Conservation (phyloP, 306 rosid species). For the Erythrophleum fordii region DNA sequence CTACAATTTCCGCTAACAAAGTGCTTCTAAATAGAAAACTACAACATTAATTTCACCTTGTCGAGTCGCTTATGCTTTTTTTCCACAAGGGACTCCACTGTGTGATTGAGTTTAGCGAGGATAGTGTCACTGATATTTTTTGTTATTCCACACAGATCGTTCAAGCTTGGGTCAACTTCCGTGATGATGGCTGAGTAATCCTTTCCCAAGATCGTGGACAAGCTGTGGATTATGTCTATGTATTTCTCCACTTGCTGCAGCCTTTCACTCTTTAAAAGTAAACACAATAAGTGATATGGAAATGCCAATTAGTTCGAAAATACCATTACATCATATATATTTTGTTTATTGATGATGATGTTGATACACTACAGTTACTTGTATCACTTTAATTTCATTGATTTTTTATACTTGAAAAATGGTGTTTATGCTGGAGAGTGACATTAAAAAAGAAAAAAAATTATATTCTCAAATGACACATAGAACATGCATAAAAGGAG, state of each 20-base stretch:
- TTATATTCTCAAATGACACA: too few relatives aligned
- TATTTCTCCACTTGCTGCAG: constrained; percentile 76
- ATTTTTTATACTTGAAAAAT: too few relatives aligned
- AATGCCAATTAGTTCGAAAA: neutral
- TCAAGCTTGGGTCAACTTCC: constrained; percentile 88
- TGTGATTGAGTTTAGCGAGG: constrained; percentile 72
- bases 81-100: constrained; percentile 75
- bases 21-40: neutral
- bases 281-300: constrained; percentile 27
- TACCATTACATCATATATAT: neutral
- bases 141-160: constrained; percentile 76
- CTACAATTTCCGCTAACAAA: too few relatives aligned
- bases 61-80: constrained; percentile 83
- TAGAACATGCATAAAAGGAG: too few relatives aligned
- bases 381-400: too few relatives aligned
- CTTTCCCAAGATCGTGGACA: constrained; percentile 84
- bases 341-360: too few relatives aligned
- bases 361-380: too few relatives aligned
- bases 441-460: too few relatives aligned
- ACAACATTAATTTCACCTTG: constrained; percentile 56
- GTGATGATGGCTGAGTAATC: constrained; percentile 77
- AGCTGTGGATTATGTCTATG: constrained; percentile 64
- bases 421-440: too few relatives aligned
- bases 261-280: constrained; percentile 72
- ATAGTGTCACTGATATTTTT: constrained; percentile 78